Evolutionary conservation across 345 rosid species (phyloP), one percentile per base, ranked within the genome.

Genomic region (Melaleuca quinquenervia): DNA sequence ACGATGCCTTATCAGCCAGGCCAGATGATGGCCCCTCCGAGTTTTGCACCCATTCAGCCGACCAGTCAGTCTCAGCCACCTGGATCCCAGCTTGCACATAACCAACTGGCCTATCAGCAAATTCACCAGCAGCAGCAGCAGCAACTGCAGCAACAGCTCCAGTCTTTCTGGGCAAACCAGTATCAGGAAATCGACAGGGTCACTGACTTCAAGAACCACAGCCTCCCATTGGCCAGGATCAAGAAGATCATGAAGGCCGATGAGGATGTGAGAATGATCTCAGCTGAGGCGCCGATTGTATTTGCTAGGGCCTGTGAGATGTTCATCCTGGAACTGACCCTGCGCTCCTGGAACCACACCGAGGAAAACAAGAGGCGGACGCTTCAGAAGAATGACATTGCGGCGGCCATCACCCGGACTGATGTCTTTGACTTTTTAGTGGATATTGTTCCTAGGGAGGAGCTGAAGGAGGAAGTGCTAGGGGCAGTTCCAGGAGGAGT

Each of bases 241-340:
- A 97, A 97, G 94, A 97, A 97, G 89, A 97, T 97, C 94, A 97
- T 97, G 99, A 97, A 97, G 89, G 99, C 99, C 0, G 99, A 97
- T 15, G 99, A 97, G 87, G 99, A 97, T 53, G 99, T 97, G 55
- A 94, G 96, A 87, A 97, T 96, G 99, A 97, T 97, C 86, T 97
- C 99, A 0, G 98, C 99, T 5, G 99, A 97, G 89, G 99, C 99
- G 9, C 99, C 99, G 0, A 96, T 97, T 16, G 92, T 97, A 56
- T 97, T 97, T 82, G 98, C 99, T 27, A 93, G 99, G 88, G 99
- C 99, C 7, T 97, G 99, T 41, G 99, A 97, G 90, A 96, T 97
- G 99, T 97, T 97, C 89, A 96, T 97, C 88, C 86, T 97, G 84
- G 99, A 97, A 87, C 88, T 97, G 84, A 97, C 99, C 3, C 90